Evolutionary conservation across 768 basidiomycete genomes (phyloP), one percentile per base, ranked within the genome.

Genomic region (Heimioporus sp.): DNA sequence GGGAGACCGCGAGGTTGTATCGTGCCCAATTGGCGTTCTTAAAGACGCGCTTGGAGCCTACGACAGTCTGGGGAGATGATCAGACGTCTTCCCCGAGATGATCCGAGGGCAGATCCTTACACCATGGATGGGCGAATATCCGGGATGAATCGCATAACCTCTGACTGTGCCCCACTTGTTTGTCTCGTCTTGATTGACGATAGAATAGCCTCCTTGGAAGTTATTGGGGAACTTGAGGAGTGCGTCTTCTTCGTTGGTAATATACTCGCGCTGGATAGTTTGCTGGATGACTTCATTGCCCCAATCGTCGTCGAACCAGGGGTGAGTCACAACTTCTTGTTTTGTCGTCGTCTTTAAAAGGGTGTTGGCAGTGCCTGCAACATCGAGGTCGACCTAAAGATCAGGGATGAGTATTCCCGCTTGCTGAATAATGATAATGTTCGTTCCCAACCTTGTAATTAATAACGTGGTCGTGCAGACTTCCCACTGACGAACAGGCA

Each of bases 21-120:
- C 80, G 76, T 3, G 83, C 84, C 80, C 83, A 87, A 58, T 86
- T 81, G 4, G 78, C 82, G 47, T 85, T 86, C 32, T 82, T 76
- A 43, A 79, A 65, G 9, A 82, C 70, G 2, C 83, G 75, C 66
- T 84, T 85, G 32, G 78, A 81, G 6, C 83, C 77, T 0, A 83
- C 73, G 45, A 81, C 77, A 5, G 79, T 79, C 82, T 82, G 56
- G 1, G 51, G 32, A 13, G 13, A 46, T 7, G 4, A 21, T 57
- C 61, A 44, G 30, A 50, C 47, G 1, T 30, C 32, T n/a, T 20
- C 9, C 1, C 32, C 8, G 9, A 17, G 4, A 16, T 12, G 4
- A 19, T 11, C 8, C 17, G 2, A 41, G 21, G 7, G 30, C 2
- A 4, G 7, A 19, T 24, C 20, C 56, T 38, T 54, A 81, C 81